A percentile compares a stretch with the other conserved stretches of the same genome.
phyloP scores from a whole-genome alignment of 2,329 filamentous ascomycete species.

The Penicillium corylophilum region DNA sequence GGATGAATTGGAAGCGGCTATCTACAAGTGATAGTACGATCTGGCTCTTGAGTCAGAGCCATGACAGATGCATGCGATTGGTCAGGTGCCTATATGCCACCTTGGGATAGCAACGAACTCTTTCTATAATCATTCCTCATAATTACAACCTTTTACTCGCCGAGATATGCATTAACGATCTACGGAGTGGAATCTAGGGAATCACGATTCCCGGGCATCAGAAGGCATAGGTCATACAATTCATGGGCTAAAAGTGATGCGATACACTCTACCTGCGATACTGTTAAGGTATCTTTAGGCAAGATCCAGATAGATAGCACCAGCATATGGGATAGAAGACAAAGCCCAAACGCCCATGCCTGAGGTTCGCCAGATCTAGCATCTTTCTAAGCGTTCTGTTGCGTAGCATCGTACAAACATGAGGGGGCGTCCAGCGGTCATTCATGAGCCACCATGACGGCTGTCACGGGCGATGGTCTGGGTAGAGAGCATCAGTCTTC shows the following conservation, averaged over 20 bases:
- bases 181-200: not conserved
- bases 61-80: too few relatives aligned
- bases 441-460: not conserved
- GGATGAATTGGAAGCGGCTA: slow-evolving; percentile 62
- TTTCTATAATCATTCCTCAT: not conserved
- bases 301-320: not conserved
- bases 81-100: not conserved
- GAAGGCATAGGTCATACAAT: not conserved
- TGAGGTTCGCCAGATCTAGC: slow-evolving; percentile 6
- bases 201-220: not conserved
- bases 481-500: slow-evolving; percentile 1
- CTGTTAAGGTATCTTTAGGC: slow-evolving; percentile 1
- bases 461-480: not conserved
- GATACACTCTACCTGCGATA: slow-evolving; percentile 4
- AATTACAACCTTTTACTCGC: not conserved
- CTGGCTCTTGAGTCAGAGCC: not conserved
- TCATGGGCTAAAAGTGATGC: not conserved
- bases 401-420: slow-evolving; percentile 24
- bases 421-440: slow-evolving; percentile 9
- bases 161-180: not conserved
- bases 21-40: not conserved
- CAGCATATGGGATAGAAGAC: not conserved
- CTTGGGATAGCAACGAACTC: not conserved
- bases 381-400: slow-evolving; percentile 6
- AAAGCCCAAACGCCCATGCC: slow-evolving; percentile 11